Percentiles rank a stretch among this genome's conserved stretches.
phyloP scores from a whole-genome alignment of 73 alveolate genomes.

The Chromera velia region DNA sequence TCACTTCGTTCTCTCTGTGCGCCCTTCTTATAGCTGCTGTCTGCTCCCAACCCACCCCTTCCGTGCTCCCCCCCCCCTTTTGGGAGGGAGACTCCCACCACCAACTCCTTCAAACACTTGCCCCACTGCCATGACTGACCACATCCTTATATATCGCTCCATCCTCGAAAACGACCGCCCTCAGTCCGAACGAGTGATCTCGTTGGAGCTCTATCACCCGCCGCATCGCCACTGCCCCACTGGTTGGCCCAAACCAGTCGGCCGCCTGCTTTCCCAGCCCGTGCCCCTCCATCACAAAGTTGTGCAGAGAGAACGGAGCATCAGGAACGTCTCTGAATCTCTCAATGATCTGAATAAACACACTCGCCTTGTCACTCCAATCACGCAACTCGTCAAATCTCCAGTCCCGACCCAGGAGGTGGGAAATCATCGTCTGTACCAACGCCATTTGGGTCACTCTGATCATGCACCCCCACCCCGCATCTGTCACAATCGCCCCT shows the following conservation, averaged over 20 bases:
- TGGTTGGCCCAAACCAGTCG: slow-evolving; percentile 3
- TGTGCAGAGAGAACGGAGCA: not conserved
- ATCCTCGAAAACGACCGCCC: not conserved
- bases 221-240: not conserved
- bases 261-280: not conserved
- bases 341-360: not conserved
- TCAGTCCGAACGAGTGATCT: not conserved
- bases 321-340: not conserved
- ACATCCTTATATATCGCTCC: not conserved
- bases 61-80: too few species aligned
- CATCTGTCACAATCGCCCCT: not conserved
- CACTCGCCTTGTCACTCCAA: not conserved
- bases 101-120: too few species aligned
- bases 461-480: slow-evolving; percentile 5
- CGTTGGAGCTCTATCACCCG: not conserved
- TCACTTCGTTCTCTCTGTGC: too few species aligned
- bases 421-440: not conserved
- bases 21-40: too few species aligned
- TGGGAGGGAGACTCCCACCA: too few species aligned
- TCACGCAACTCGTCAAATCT: not conserved
- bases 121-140: too few species aligned
- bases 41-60: too few species aligned
- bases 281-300: not conserved
- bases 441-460: not conserved
- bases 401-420: not conserved